Conservation (phyloP, 2,329 filamentous ascomycete genomes). For the Dactylellina drechsleri region DNA sequence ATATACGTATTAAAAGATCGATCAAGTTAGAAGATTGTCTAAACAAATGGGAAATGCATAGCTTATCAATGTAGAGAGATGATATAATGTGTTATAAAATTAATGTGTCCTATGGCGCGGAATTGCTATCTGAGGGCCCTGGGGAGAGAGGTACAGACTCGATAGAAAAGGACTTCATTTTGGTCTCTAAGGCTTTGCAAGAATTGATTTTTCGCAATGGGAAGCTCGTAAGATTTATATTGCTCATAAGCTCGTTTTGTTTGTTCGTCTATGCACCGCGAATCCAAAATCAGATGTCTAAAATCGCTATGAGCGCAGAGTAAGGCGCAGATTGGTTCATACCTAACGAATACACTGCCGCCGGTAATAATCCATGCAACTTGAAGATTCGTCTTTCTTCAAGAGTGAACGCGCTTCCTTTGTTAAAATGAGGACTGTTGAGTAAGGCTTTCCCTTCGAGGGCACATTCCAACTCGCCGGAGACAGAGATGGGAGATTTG, state of each 20-base stretch:
- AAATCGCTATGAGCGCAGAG: neutral
- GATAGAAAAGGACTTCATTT: slow-evolving; percentile 84
- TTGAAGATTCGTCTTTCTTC: slow-evolving; percentile 76
- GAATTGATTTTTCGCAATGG: slow-evolving; percentile 84
- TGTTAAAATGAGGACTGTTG: slow-evolving; percentile 78
- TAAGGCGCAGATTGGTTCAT: neutral
- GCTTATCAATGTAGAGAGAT: too few relatives aligned
- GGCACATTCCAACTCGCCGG: slow-evolving; percentile 44
- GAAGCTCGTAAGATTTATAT: slow-evolving; percentile 71
- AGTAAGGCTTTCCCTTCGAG: slow-evolving; percentile 68
- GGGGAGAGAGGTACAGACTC: slow-evolving; percentile 62
- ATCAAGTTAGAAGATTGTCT: neutral
- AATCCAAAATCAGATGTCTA: neutral
- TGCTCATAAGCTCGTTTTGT: slow-evolving; percentile 81
- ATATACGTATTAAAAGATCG: neutral
- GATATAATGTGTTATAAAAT: too few relatives aligned
- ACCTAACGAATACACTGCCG: slow-evolving; percentile 74
- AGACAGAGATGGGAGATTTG: slow-evolving; percentile 34
- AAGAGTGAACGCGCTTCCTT: slow-evolving; percentile 79
- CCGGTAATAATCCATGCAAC: slow-evolving; percentile 77
- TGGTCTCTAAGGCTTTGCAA: slow-evolving; percentile 85
- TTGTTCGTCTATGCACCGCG: slow-evolving; percentile 70
- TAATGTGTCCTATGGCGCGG: too few relatives aligned
- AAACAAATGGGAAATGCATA: too few relatives aligned
- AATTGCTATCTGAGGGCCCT: too few relatives aligned